Evolutionary conservation across 129 eudicot genomes (phyloP).

Genomic region (Chrysanthemum lavandulifolium): DNA sequence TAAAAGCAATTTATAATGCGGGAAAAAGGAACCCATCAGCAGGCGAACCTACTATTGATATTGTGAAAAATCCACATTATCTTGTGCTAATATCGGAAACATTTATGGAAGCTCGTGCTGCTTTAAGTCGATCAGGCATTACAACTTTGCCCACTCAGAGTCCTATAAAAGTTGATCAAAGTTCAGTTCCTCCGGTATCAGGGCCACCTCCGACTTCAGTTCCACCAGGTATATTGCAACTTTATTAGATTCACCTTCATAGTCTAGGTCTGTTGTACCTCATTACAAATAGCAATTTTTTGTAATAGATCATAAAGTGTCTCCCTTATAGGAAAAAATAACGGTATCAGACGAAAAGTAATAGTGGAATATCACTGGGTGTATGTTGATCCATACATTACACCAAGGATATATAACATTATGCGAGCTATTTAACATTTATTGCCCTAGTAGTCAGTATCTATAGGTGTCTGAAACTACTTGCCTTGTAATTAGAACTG

Average conservation of each 20-base stretch:
- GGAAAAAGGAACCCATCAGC: conserved; percentile 74
- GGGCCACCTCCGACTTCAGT: conserved; percentile 57
- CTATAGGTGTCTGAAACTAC: conserved; percentile 3
- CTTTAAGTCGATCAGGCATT: conserved; percentile 74
- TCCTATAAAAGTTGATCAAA: conserved; percentile 62
- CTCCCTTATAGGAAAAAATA: too few species aligned
- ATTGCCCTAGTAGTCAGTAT: not conserved
- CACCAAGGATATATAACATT: too few species aligned
- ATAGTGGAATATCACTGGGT: too few species aligned
- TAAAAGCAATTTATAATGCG: conserved; percentile 78
- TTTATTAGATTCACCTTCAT: conserved; percentile 19
- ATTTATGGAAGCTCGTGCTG: conserved; percentile 86
- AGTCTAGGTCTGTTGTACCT: not conserved
- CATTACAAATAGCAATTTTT: not conserved
- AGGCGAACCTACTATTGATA: conserved; percentile 73
- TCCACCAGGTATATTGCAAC: conserved; percentile 52
- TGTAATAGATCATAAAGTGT: too few species aligned
- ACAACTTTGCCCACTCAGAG: conserved; percentile 56
- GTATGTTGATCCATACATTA: too few species aligned
- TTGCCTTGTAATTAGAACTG: not conserved
- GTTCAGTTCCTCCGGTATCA: conserved; percentile 62
- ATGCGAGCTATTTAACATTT: not conserved
- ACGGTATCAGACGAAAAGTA: too few species aligned
- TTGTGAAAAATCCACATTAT: conserved; percentile 73
- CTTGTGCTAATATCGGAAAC: conserved; percentile 85